Conservation (phyloP, 2,329 filamentous ascomycete genomes). For the Capronia coronata region DNA sequence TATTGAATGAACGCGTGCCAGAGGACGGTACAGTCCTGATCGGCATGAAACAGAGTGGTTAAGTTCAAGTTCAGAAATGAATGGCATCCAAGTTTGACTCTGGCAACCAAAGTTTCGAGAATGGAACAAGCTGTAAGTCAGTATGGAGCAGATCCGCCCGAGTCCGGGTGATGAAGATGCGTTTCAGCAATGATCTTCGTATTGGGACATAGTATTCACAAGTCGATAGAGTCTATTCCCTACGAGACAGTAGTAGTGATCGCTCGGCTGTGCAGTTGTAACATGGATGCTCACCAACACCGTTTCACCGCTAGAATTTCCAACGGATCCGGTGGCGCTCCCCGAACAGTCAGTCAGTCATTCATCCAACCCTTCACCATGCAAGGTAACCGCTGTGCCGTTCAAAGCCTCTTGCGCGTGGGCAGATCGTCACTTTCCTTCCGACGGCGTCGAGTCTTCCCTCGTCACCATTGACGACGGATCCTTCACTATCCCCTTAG, state of each 20-base stretch:
- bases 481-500: not conserved
- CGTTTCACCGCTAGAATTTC: not conserved
- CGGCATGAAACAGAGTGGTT: not conserved
- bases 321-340: not conserved
- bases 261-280: not conserved
- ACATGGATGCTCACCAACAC: not conserved
- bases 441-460: not conserved
- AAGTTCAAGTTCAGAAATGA: no score
- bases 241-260: not conserved
- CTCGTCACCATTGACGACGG: not conserved
- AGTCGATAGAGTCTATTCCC: not conserved
- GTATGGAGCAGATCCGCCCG: not conserved
- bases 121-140: not conserved
- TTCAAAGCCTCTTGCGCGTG: conserved; percentile 1
- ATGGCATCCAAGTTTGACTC: no score
- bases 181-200: not conserved
- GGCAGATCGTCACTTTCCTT: conserved; percentile 10
- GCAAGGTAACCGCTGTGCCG: not conserved
- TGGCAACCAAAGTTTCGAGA: not conserved
- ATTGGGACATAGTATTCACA: not conserved
- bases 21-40: no score
- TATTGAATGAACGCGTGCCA: not conserved
- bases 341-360: not conserved
- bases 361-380: not conserved
- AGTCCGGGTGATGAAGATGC: not conserved